phyloP scores from a whole-genome alignment of 371 early-diverging fungal genomes.

The Sporodiniella umbellata region DNA sequence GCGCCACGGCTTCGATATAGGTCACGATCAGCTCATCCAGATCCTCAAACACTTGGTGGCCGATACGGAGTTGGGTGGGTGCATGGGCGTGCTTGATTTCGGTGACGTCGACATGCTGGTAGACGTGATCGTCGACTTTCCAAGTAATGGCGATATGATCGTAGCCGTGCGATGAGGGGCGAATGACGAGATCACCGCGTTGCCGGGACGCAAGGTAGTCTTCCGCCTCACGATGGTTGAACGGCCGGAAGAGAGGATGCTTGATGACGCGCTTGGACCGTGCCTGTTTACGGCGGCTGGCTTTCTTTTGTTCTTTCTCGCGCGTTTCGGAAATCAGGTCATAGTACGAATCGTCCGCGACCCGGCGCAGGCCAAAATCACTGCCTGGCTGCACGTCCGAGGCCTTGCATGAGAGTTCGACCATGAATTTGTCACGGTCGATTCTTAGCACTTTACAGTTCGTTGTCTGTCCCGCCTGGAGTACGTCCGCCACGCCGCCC shows the following conservation, averaged over 20 bases:
- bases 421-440: conserved; percentile 74
- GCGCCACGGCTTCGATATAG: conserved; percentile 81
- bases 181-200: conserved; percentile 85
- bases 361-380: conserved; percentile 44
- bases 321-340: conserved; percentile 56
- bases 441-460: conserved; percentile 76
- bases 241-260: conserved; percentile 84
- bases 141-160: conserved; percentile 91
- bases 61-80: conserved; percentile 61
- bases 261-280: conserved; percentile 59
- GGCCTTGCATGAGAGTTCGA: conserved; percentile 66
- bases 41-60: conserved; percentile 68
- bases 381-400: conserved; percentile 50
- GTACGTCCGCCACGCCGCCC: conserved; percentile 55
- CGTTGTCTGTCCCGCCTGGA: conserved; percentile 65
- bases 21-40: conserved; percentile 89
- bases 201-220: conserved; percentile 62
- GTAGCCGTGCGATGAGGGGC: conserved; percentile 86
- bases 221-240: conserved; percentile 74
- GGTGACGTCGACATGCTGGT: conserved; percentile 89
- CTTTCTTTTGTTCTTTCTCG: conserved; percentile 55
- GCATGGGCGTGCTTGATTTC: conserved; percentile 71
- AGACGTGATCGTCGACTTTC: conserved; percentile 83
- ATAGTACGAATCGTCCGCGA: conserved; percentile 66
- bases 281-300: conserved; percentile 38